These are phyloP conservation scores for Penicillium hesseltinei DNA, from an alignment of 2,329 filamentous ascomycete species.

Conservation along the genomic window DNA sequence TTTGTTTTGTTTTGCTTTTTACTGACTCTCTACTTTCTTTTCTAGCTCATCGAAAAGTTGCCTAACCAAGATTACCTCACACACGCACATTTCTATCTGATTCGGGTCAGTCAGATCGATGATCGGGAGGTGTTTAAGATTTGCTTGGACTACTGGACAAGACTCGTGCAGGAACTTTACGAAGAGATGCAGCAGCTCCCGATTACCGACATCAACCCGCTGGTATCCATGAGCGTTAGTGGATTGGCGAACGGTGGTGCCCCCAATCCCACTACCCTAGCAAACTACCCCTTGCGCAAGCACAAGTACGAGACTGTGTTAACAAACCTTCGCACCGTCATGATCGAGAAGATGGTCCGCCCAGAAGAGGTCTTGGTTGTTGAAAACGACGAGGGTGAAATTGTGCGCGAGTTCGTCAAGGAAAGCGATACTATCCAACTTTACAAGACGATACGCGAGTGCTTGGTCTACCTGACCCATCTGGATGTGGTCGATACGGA, in stretches of 20 bases:
- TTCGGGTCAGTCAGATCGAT: slow-evolving; percentile 97
- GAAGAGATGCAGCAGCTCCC: slow-evolving; percentile 98
- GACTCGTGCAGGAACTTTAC: slow-evolving; percentile 94
- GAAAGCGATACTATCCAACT: slow-evolving; percentile 98
- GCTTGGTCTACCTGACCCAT: slow-evolving; percentile 94
- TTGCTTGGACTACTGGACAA: slow-evolving; percentile 98
- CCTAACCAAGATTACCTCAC: slow-evolving; percentile 93
- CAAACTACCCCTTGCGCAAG: slow-evolving; percentile 90
- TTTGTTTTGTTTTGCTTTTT: slow-evolving; percentile 2
- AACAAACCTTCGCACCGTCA: slow-evolving; percentile 90
- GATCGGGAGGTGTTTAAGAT: slow-evolving; percentile 99
- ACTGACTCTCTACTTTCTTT: slow-evolving; percentile 6
- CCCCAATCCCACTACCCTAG: slow-evolving; percentile 77
- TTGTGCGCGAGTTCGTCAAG: slow-evolving; percentile 98
- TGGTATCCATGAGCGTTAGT: slow-evolving; percentile 72
- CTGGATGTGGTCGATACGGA: slow-evolving; percentile 96
- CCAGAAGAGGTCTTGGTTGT: slow-evolving; percentile 97
- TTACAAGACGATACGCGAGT: slow-evolving; percentile 98
- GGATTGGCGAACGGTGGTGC: slow-evolving; percentile 76
- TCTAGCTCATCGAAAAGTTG: slow-evolving; percentile 84
- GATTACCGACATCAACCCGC: slow-evolving; percentile 86
- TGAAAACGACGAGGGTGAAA: slow-evolving; percentile 99
- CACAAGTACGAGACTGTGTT: slow-evolving; percentile 96
- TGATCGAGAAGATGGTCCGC: slow-evolving; percentile 99
- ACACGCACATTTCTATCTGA: slow-evolving; percentile 96